Base-by-base conservation (phyloP, 108 stramenopile genomes). In the Conticribra weissflogii region DNA sequence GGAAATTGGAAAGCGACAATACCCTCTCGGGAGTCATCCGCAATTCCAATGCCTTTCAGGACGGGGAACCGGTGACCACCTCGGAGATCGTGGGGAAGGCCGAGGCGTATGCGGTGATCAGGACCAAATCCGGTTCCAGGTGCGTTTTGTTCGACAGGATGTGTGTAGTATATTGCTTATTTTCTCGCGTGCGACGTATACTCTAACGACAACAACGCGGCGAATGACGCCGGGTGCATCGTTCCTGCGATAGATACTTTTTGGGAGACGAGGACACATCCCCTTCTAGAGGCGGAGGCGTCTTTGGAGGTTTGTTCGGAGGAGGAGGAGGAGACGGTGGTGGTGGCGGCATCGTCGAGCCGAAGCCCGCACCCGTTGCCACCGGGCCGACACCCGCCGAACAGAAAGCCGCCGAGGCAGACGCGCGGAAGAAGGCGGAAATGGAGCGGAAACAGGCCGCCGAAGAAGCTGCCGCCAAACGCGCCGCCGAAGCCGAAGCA, bases 41-140 rank as follows among this genome's bases (percentile, higher is more conserved):
- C 23, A 78, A 79, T 28, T 86, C 88, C 4, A 33, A 48, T 54
- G 52, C 62, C 19, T 84, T 84, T 48, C 71, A 64, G 30, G 79
- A 83, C 14, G 79, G 80, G 14, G 83, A 84, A 49, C 65, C 71
- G 22, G 64, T 84, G 16, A 72, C 74, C 8, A 84, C 83, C 14
- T 81, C 80, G 16, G 22, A 71, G 15, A 81, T 84, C 46, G 65
- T 46, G 16, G 82, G 78, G 0, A 48, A 68, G 22, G 78, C 74
- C 33, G 46, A 18, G n/a, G 54, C 30, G 25, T 79, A 82, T 25
- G 56, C 78, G 12, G 65, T 84, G 8, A 70, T 86, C 23, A 55
- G 45, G 17, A 84, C 86, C 1, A 59, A 66, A 66, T 86, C 86
- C 41, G 83, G 83, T 32, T 86, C 86, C 3, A 69, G 56, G 81